These are phyloP conservation scores for Hordeum marinum DNA, from an alignment of 176 grass and related monocot species.

Conservation along the genomic window DNA sequence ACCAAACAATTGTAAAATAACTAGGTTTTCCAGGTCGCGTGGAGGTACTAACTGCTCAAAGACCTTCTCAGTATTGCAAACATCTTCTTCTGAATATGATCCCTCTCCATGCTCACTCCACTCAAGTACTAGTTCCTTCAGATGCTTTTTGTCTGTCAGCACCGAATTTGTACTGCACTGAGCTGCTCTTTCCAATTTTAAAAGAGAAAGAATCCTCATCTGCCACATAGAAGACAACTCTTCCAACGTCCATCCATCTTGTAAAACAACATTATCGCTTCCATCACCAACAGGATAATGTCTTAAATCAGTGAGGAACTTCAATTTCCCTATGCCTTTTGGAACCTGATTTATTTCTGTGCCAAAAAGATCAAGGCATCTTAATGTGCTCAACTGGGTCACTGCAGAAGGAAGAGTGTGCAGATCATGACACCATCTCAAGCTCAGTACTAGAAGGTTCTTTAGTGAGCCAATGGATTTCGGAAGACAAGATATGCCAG, in stretches of 20 bases:
- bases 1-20: not conserved
- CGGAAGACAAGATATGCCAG: not conserved
- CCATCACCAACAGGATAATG: not conserved
- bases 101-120: not conserved
- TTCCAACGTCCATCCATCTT: slow-evolving; percentile 17
- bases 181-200: not conserved
- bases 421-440: not conserved
- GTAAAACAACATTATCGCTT: not conserved
- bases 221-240: not conserved
- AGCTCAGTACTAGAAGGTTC: slow-evolving; percentile 24
- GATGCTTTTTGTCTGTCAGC: not conserved
- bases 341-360: slow-evolving; percentile 19
- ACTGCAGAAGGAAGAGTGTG: not conserved
- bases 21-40: not conserved
- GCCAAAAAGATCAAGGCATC: not conserved
- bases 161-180: not conserved
- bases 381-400: not conserved
- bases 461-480: slow-evolving; percentile 1
- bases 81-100: not conserved
- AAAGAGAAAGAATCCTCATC: not conserved
- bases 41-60: not conserved
- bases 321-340: slow-evolving; percentile 10
- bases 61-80: not conserved
- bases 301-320: not conserved
- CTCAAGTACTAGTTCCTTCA: not conserved